Base-by-base conservation (phyloP, 2,329 filamentous ascomycete genomes). In the Lasiodiplodia gonubiensis region DNA sequence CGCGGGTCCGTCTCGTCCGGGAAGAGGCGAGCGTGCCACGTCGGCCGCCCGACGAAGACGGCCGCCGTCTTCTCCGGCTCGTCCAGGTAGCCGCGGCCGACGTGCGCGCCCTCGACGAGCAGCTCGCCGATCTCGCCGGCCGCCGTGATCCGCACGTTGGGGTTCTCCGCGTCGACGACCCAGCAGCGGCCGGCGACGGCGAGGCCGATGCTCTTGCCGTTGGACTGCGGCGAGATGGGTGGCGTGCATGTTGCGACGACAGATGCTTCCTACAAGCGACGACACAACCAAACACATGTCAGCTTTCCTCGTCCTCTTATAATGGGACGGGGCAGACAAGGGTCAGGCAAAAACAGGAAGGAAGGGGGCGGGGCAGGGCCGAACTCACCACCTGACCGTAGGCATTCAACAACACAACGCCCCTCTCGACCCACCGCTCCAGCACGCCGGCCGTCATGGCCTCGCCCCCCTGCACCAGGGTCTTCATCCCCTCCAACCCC, bases 81-180 rank as follows among this genome's bases (percentile, higher is more conserved):
- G 60, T 77, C 75, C 23, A 79, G 64, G 33, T 79, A 79, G 5
- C 77, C 77, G 16, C 77, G 76, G 1, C 77, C 81, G 12, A 85
- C 75, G 27, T 79, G 80, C 33, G 80, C 80, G 4, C 83, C 82
- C 70, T 84, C 81, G 1, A 85, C 68, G 0, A 84, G 71, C 57
- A 85, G 70, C 70, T 86, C 84, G 16, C 83, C 83, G 10, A 82
- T 74, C 25, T 77, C 77, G 6, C 84, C 84, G 4, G 83, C 70
- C 0, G 82, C 79, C n/a, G n/a, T n/a, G 1, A 80, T 60, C 2
- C 78, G 69, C 14, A 33, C 57, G 23, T 76, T 68, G 35, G 72
- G 68, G 49, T 77, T 70, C 11, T 73, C 77, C 14, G 75, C 72
- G 39, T 77, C 71, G 1, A 77, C 74, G 25, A 81, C 69, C 78